phyloP scores from a whole-genome alignment of 192 early-diverging fungal genomes.

The Coemansia sp. region DNA sequence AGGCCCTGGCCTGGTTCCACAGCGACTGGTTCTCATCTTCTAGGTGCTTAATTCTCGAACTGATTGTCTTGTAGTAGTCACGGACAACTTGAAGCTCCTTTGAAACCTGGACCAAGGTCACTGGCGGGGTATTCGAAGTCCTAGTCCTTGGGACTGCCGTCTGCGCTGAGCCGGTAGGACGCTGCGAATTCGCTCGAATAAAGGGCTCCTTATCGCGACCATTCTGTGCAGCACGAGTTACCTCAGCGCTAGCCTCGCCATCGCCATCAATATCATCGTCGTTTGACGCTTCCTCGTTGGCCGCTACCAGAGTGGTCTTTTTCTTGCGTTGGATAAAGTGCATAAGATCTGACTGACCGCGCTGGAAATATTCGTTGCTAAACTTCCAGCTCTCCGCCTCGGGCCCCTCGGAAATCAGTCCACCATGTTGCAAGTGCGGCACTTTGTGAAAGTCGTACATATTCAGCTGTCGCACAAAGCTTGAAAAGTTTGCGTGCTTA shows the following conservation, averaged over 20 bases:
- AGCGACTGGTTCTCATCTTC: constrained; percentile 87
- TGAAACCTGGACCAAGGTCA: constrained; percentile 43
- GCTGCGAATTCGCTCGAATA: background rate
- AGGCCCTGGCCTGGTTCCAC: constrained; percentile 80
- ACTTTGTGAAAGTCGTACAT: constrained; percentile 99
- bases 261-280: constrained; percentile 49
- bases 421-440: constrained; percentile 93
- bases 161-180: background rate
- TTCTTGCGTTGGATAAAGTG: constrained; percentile 88
- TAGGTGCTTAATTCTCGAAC: constrained; percentile 80
- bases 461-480: constrained; percentile 91
- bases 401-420: constrained; percentile 65
- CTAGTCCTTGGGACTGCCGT: constrained; percentile 7
- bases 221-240: background rate
- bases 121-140: constrained; percentile 27
- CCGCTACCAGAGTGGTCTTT: background rate
- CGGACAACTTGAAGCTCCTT: constrained; percentile 87
- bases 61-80: constrained; percentile 89
- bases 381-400: constrained; percentile 92
- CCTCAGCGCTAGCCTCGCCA: constrained; percentile 22
- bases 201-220: background rate
- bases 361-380: constrained; percentile 86
- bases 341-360: constrained; percentile 86
- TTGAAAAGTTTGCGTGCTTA: constrained; percentile 93
- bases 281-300: constrained; percentile 40